Conservation (phyloP, 345 rosid genomes). For the Crucihimalaya himalaica region DNA sequence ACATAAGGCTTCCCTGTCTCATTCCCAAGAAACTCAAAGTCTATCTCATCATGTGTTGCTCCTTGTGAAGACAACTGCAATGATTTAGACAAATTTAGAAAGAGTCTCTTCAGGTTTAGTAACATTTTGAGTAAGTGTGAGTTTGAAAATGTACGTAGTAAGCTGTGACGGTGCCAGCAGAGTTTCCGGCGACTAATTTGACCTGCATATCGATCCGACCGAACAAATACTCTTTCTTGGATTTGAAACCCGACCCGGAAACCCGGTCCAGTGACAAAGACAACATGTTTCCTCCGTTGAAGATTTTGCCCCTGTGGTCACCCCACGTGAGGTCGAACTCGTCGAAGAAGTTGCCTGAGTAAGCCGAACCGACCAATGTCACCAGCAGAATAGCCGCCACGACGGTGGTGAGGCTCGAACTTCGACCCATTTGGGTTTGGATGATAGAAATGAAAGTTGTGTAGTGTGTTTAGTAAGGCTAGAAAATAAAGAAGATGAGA, state of each 20-base stretch:
- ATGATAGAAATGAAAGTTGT: not conserved
- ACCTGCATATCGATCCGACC: slow-evolving; percentile 68
- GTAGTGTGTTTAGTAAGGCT: not conserved
- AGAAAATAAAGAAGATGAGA: slow-evolving; percentile 15
- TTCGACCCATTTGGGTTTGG: slow-evolving; percentile 26
- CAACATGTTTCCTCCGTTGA: slow-evolving; percentile 53
- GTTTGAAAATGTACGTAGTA: slow-evolving; percentile 46
- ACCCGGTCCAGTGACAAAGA: slow-evolving; percentile 50
- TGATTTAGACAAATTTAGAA: not conserved
- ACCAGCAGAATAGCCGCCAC: slow-evolving; percentile 1
- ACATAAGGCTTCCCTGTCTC: slow-evolving; percentile 60
- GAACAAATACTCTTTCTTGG: slow-evolving; percentile 58
- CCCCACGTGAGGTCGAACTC: slow-evolving; percentile 63
- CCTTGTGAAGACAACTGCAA: slow-evolving; percentile 60
- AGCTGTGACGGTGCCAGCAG: slow-evolving; percentile 74
- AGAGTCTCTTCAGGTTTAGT: not conserved
- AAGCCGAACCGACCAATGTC: slow-evolving; percentile 26
- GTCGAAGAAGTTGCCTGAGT: slow-evolving; percentile 47
- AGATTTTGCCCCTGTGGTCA: slow-evolving; percentile 52
- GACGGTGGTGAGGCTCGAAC: slow-evolving; percentile 10
- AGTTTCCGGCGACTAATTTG: slow-evolving; percentile 66
- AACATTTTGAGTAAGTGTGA: not conserved
- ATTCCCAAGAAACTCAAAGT: slow-evolving; percentile 70
- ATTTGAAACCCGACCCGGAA: slow-evolving; percentile 63
- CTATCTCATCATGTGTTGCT: slow-evolving; percentile 60